These are phyloP conservation scores for Diddensiella santjacobensis DNA, from an alignment of 805 yeast genomes.

Conservation along the genomic window DNA sequence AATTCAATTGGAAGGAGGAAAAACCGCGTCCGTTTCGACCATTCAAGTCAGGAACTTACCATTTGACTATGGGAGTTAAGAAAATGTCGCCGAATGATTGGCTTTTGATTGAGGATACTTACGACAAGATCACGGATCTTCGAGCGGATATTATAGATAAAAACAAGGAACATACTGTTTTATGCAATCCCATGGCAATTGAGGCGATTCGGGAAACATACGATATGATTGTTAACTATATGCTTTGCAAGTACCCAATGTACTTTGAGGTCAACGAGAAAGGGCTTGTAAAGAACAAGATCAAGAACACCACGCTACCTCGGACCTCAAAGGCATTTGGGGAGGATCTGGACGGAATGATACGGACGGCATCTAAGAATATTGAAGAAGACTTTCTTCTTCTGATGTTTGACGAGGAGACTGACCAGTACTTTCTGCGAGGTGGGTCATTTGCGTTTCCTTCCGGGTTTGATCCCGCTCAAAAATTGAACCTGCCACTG, in stretches of 20 bases:
- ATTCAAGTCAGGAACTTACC: constrained; percentile 56
- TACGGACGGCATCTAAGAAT: constrained; percentile 28
- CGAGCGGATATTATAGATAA: constrained; percentile 35
- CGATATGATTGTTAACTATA: constrained; percentile 38
- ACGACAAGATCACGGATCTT: constrained; percentile 42
- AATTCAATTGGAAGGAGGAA: constrained; percentile 43
- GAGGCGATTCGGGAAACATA: constrained; percentile 50
- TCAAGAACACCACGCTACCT: constrained; percentile 42
- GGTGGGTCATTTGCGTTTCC: constrained; percentile 63
- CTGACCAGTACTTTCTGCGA: constrained; percentile 44
- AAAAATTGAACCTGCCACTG: constrained; percentile 49
- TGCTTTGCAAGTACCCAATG: constrained; percentile 50
- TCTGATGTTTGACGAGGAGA: constrained; percentile 48
- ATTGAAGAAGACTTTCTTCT: constrained; percentile 65
- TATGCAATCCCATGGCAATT: constrained; percentile 31
- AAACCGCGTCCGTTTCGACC: constrained; percentile 52
- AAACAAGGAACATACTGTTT: constrained; percentile 33
- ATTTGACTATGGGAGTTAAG: constrained; percentile 60
- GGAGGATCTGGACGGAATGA: constrained; percentile 18
- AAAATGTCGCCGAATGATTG: constrained; percentile 49
- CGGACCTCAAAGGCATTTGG: constrained; percentile 12
- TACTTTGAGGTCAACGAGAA: constrained; percentile 39
- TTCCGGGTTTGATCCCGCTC: constrained; percentile 66
- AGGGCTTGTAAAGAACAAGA: constrained; percentile 34
- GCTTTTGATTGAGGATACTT: constrained; percentile 60